Conservation (phyloP, 164 flowering plant genomes). For the Dillenia suffruticosa region DNA sequence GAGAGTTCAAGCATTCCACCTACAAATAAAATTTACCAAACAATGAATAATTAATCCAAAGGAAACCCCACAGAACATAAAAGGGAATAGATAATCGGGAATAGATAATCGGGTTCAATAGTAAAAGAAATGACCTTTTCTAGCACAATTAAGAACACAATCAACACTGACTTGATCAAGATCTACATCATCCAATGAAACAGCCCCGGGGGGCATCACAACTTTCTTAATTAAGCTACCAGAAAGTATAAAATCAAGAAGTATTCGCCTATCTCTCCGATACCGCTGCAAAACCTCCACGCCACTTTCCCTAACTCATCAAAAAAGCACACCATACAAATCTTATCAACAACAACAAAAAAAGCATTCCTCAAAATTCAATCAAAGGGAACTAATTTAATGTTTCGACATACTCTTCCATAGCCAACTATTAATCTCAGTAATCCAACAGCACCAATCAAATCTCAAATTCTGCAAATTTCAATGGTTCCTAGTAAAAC, state of each 20-base stretch:
- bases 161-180: conserved; percentile 97
- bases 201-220: conserved; percentile 96
- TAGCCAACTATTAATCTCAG: too few relatives aligned
- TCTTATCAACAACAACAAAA: too few relatives aligned
- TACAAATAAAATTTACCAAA: conserved; percentile 18
- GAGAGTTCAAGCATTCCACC: conserved; percentile 95
- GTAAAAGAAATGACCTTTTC: conserved; percentile 52
- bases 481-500: too few relatives aligned
- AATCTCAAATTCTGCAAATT: too few relatives aligned
- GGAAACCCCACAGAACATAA: neutral
- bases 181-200: conserved; percentile 94
- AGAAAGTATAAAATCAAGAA: conserved; percentile 76
- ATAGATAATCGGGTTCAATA: too few relatives aligned
- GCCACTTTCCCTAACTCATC: conserved; percentile 52
- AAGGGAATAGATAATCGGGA: too few relatives aligned
- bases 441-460: too few relatives aligned
- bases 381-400: too few relatives aligned
- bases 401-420: too few relatives aligned
- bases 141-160: conserved; percentile 74
- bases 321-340: neutral
- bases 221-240: conserved; percentile 91
- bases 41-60: too few relatives aligned
- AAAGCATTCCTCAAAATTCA: too few relatives aligned
- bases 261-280: conserved; percentile 79
- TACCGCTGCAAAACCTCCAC: conserved; percentile 75